Conservation (phyloP, 164 flowering plant genomes). For the Akebia trifoliata region DNA sequence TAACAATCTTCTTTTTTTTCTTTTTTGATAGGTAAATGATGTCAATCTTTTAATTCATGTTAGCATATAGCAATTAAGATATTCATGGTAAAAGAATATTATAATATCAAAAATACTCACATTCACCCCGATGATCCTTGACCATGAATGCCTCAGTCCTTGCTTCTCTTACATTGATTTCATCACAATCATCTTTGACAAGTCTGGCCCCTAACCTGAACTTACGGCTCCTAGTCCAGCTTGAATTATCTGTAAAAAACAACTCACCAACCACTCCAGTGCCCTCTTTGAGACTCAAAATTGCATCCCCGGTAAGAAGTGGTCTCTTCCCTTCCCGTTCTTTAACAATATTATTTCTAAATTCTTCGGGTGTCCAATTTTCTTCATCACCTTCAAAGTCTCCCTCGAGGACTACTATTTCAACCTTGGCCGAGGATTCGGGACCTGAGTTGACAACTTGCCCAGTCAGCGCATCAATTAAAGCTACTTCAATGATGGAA, state of each 20-base stretch:
- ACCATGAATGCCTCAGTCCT: constrained; percentile 44
- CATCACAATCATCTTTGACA: constrained; percentile 24
- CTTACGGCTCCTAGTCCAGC: constrained; percentile 58
- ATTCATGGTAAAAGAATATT: neutral
- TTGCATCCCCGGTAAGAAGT: constrained; percentile 49
- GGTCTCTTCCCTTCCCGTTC: constrained; percentile 50
- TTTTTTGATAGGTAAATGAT: no score
- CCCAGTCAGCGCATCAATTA: constrained; percentile 45
- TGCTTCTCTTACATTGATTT: constrained; percentile 42
- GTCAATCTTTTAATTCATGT: no score
- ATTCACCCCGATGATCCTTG: constrained; percentile 59
- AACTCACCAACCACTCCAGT: constrained; percentile 51
- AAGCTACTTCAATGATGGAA: constrained; percentile 39
- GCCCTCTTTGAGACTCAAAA: constrained; percentile 57
- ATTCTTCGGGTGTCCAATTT: constrained; percentile 45
- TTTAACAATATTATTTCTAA: constrained; percentile 34
- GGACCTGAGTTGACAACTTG: constrained; percentile 31
- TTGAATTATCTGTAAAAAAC: constrained; percentile 57
- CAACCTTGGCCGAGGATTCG: constrained; percentile 40
- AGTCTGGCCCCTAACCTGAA: constrained; percentile 55
- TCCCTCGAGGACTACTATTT: constrained; percentile 51
- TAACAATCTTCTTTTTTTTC: neutral
- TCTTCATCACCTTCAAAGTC: constrained; percentile 44
- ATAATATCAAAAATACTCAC: constrained; percentile 31
- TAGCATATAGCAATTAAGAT: neutral